Conservation (phyloP, 345 rosid genomes). For the Iberis pinnata region DNA sequence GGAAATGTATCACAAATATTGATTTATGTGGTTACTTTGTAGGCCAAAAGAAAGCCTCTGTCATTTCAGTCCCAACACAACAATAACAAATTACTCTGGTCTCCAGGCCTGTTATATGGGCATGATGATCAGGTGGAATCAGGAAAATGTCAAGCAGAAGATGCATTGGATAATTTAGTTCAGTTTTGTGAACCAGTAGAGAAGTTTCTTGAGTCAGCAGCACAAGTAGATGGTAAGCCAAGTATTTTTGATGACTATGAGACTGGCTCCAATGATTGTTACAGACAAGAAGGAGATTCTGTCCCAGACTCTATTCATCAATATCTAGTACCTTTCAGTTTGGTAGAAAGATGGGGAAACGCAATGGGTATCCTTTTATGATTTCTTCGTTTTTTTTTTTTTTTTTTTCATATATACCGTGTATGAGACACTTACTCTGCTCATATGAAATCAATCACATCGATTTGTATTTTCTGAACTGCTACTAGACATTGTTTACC, state of each 20-base stretch:
- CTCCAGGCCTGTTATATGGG: constrained; percentile 44
- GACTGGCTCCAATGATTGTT: constrained; percentile 27
- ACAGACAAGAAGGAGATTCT: constrained; percentile 29
- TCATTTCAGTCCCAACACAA: constrained; percentile 38
- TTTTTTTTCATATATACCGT: constrained; percentile 6
- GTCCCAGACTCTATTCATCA: constrained; percentile 31
- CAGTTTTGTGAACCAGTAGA: constrained; percentile 64
- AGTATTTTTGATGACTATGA: constrained; percentile 20
- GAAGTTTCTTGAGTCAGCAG: constrained; percentile 54
- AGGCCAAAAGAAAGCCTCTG: constrained; percentile 74
- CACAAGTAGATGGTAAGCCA: constrained; percentile 28
- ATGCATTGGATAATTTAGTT: constrained; percentile 40
- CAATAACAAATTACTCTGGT: constrained; percentile 46
- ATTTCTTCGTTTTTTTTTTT: too few relatives aligned
- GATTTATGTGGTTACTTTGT: constrained; percentile 21
- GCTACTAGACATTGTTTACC: constrained; percentile 53
- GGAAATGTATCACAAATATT: too few relatives aligned
- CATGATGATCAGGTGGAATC: constrained; percentile 25
- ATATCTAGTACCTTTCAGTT: constrained; percentile 57
- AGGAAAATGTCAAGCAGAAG: constrained; percentile 37
- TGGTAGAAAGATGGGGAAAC: constrained; percentile 91
- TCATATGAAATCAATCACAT: background rate
- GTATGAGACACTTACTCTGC: background rate
- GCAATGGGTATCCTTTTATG: constrained; percentile 81
- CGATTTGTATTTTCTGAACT: constrained; percentile 23